phyloP scores from a whole-genome alignment of 768 basidiomycete genomes.

The Suillus bovinus region DNA sequence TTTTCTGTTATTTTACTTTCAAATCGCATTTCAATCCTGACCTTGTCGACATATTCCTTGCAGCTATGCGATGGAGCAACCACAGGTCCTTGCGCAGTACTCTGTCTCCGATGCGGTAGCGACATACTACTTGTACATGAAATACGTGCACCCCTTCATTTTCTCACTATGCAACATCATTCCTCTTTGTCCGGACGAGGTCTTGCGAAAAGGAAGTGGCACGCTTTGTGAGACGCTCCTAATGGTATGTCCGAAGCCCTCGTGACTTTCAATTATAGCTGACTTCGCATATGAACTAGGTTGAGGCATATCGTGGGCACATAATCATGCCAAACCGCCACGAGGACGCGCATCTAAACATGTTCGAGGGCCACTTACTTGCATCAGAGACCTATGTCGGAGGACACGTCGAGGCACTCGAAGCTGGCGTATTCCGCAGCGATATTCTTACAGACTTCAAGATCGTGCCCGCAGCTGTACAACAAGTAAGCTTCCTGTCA shows the following conservation, averaged over 20 bases:
- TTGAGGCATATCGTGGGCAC: slow-evolving; percentile 87
- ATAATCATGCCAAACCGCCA: slow-evolving; percentile 99
- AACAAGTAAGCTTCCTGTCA: slow-evolving; percentile 49
- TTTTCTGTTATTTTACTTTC: background rate
- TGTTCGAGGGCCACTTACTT: slow-evolving; percentile 95
- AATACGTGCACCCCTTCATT: slow-evolving; percentile 99
- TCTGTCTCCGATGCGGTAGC: slow-evolving; percentile 99
- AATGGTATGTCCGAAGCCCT: slow-evolving; percentile 66
- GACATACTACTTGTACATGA: slow-evolving; percentile 99
- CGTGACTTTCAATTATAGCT: slow-evolving; percentile 7
- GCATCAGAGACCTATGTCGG: slow-evolving; percentile 98
- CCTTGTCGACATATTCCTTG: background rate
- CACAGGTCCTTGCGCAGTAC: slow-evolving; percentile 92
- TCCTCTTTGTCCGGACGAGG: slow-evolving; percentile 94
- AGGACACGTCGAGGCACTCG: slow-evolving; percentile 97
- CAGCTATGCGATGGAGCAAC: slow-evolving; percentile 96
- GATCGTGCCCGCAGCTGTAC: slow-evolving; percentile 82
- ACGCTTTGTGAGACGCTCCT: slow-evolving; percentile 96
- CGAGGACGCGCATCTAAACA: slow-evolving; percentile 87
- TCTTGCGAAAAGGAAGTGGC: slow-evolving; percentile 92
- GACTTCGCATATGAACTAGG: slow-evolving; percentile 48
- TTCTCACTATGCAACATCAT: slow-evolving; percentile 99
- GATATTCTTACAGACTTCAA: slow-evolving; percentile 96
- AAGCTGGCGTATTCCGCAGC: slow-evolving; percentile 96
- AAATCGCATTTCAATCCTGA: slow-evolving; percentile 7